Evolutionary conservation across 2,329 filamentous ascomycete genomes (phyloP), one percentile per base, ranked within the genome.

Genomic region (Fusarium nematophilum): DNA sequence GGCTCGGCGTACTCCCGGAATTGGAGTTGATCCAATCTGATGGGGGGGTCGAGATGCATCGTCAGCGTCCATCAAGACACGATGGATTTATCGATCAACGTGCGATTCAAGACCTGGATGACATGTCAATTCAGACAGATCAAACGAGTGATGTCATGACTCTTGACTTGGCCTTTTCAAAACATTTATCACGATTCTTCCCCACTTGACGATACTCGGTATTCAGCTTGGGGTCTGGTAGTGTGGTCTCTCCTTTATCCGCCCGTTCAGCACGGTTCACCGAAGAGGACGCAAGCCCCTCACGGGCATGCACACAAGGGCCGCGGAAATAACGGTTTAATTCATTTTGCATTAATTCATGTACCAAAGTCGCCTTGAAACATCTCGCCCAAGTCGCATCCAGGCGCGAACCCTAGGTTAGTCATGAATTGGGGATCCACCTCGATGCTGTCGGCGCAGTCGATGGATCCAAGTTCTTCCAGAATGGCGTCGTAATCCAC

Each of bases 391-490:
- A 88, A 76, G 53, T 86, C 85, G 27, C 83, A 82, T 21, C 86
- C 86, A 0, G 86, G 86, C 2, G 82, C 85, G 68, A 89, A 88
- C 0, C 87, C 87, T 15, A 90, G 76, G 63, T 89, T 89, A 37
- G 85, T 81, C 86, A 89, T 87, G 65, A 89, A 89, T 59, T 87
- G 84, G 2, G 84, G 79, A 59, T 88, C 85, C 10, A 81, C 78
- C 21, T 84, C 82, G 37, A 84, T 73, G 29, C 76, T 74, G 47
- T 83, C 81, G 1, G 75, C 73, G 60, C 77, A 79, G 54, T 83
- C 81, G 33, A 82, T 78, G n/a, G 80, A 80, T 14, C 79, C 79
- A 23, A 84, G 73, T 48, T 83, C 81, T 47, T 83, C 81, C 37
- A 83, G 68, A n/a, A 83, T 78, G 3, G 81, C 78, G 44, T 83